Evolutionary conservation across 208 protist genomes (phyloP), one percentile per base, ranked within the genome.

Genomic region (Vickermania spadyakhi): DNA sequence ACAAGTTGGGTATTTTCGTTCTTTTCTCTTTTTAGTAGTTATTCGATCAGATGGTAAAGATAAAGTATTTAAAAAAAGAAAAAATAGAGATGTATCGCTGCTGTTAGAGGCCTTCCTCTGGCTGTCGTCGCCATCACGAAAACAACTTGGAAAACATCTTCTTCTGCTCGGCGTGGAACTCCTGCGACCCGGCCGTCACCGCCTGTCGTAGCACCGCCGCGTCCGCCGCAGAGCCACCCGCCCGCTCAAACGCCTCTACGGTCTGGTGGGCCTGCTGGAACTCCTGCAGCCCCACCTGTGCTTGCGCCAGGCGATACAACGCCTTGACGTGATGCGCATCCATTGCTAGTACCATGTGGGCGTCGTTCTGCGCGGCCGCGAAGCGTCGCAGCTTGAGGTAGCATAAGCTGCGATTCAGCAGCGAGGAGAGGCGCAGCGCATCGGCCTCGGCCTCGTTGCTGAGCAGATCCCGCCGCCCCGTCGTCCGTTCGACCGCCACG

Each of bases 81-180:
- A n/a, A n/a, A n/a, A n/a, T n/a, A n/a, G n/a, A n/a, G n/a, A n/a
- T n/a, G n/a, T n/a, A n/a, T n/a, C n/a, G n/a, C n/a, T n/a, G n/a
- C n/a, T n/a, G n/a, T n/a, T n/a, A n/a, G n/a, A n/a, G n/a, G n/a
- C n/a, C n/a, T n/a, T n/a, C n/a, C n/a, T n/a, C n/a, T n/a, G n/a
- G n/a, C n/a, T n/a, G n/a, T n/a, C n/a, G n/a, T n/a, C n/a, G n/a
- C n/a, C n/a, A n/a, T 77, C 68, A 84, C 23, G 51, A 31, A 62
- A 92, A 92, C 66, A 92, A 72, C 56, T 89, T 92, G 5, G 79
- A 58, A 66, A 80, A 89, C 62, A 72, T 78, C 54, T 80, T 63
- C 64, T 80, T 75, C 72, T 89, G 50, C 56, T 79, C 62, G 27
- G 74, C 27, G 30, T 69, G 68, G 22, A 68, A 64, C 18, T 60